Percentiles rank a stretch among this genome's conserved stretches.
Evolutionary conservation across 768 basidiomycete genomes (phyloP).

Genomic region (Lactarius quietus): DNA sequence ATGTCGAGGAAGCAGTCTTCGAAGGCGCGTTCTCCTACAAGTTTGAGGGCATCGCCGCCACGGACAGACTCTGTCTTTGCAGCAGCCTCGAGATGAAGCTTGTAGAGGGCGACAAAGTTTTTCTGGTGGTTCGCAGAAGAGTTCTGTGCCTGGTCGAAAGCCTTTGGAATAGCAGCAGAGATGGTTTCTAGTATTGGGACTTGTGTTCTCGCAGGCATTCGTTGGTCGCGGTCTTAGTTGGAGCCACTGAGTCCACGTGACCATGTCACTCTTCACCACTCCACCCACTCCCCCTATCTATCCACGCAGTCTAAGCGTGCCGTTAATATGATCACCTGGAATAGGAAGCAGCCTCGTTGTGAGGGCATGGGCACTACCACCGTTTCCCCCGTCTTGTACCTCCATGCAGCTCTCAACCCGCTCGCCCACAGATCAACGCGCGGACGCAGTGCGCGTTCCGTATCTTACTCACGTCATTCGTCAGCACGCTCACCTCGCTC

Average conservation of each 20-base stretch:
- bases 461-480: slow-evolving; percentile 56
- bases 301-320: slow-evolving; percentile 1
- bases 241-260: no score
- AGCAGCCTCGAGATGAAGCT: slow-evolving; percentile 68
- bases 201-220: slow-evolving; percentile 30
- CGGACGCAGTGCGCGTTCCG: slow-evolving; percentile 37
- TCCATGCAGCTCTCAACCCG: slow-evolving; percentile 26
- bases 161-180: slow-evolving; percentile 46
- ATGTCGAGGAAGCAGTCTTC: slow-evolving; percentile 58
- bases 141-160: slow-evolving; percentile 77
- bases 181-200: slow-evolving; percentile 33
- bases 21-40: slow-evolving; percentile 77
- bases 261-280: neutral
- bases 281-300: neutral
- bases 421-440: slow-evolving; percentile 27
- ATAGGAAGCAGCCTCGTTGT: slow-evolving; percentile 27
- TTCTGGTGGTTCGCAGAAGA: slow-evolving; percentile 83
- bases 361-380: slow-evolving; percentile 26
- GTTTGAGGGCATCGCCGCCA: slow-evolving; percentile 48
- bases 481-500: slow-evolving; percentile 50
- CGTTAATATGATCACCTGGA: slow-evolving; percentile 12
- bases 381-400: slow-evolving; percentile 25
- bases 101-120: slow-evolving; percentile 79
- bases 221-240: no score
- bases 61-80: slow-evolving; percentile 46